These are phyloP conservation scores for Zangia roseola DNA, from an alignment of 768 basidiomycete genomes.

Conservation along the genomic window DNA sequence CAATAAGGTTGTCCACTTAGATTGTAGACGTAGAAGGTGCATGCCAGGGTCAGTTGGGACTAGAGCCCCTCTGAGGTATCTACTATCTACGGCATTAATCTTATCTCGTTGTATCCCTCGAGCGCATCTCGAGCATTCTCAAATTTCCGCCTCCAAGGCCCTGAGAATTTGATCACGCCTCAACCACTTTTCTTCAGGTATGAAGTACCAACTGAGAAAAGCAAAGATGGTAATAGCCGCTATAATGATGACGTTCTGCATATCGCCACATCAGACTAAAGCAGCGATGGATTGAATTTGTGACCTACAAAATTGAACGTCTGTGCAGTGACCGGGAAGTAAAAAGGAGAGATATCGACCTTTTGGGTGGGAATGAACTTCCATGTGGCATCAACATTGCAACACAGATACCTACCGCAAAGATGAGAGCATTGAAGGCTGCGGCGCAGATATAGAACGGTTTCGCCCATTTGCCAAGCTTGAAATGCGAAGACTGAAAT, in stretches of 20 bases:
- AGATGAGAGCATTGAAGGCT: constrained; percentile 72
- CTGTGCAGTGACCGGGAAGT: constrained; percentile 73
- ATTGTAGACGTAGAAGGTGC: constrained; percentile 78
- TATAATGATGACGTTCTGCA: constrained; percentile 75
- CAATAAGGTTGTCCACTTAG: constrained; percentile 28
- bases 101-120: neutral
- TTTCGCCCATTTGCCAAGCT: constrained; percentile 61
- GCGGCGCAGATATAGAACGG: constrained; percentile 68
- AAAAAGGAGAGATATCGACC: constrained; percentile 86
- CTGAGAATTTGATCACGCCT: constrained; percentile 58
- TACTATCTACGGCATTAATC: constrained; percentile 6
- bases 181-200: constrained; percentile 80
- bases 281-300: neutral
- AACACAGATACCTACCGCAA: constrained; percentile 53
- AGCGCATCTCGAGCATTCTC: constrained; percentile 1
- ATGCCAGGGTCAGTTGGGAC: constrained; percentile 68
- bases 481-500: constrained; percentile 74
- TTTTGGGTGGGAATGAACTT: constrained; percentile 27
- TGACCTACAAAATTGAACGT: constrained; percentile 83
- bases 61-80: constrained; percentile 47
- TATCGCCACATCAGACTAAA: constrained; percentile 10
- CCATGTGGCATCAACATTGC: neutral
- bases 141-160: constrained; percentile 38
- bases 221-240: constrained; percentile 78
- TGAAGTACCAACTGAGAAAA: constrained; percentile 73